Evolutionary conservation across 2,329 filamentous ascomycete genomes (phyloP).

Genomic region (Cadophora sp.): DNA sequence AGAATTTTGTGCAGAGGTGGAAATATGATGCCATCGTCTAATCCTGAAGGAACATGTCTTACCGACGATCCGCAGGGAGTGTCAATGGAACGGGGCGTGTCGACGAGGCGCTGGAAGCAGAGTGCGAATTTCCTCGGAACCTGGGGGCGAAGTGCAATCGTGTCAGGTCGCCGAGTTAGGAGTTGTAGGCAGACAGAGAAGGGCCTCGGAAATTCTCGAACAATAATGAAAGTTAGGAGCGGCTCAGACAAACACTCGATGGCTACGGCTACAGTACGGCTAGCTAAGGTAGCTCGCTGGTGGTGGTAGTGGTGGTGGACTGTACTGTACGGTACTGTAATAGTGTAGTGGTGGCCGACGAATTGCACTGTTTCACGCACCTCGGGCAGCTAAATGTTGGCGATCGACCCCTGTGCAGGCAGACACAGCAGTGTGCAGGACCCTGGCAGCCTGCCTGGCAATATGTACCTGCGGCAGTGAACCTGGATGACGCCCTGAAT

Average conservation of each 20-base stretch:
- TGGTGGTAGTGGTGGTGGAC: not conserved
- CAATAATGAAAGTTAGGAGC: not conserved
- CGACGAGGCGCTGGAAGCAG: not conserved
- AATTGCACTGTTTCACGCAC: conserved; percentile 31
- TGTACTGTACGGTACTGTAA: too few species aligned
- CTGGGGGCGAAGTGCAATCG: not conserved
- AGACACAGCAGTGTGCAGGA: too few species aligned
- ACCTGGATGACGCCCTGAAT: conserved; percentile 20
- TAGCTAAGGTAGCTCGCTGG: not conserved
- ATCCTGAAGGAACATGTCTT: conserved; percentile 25
- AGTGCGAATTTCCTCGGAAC: not conserved
- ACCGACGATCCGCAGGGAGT: conserved; percentile 19
- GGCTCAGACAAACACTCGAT: not conserved
- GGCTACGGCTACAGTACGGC: too few species aligned
- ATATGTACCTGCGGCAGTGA: conserved; percentile 21
- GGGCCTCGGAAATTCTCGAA: not conserved
- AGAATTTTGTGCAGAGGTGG: conserved; percentile 7
- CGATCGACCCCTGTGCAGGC: conserved; percentile 31
- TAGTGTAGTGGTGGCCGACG: conserved; percentile 1
- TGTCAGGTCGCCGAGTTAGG: not conserved
- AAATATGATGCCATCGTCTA: conserved; percentile 15
- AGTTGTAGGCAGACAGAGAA: not conserved
- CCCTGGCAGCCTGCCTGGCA: conserved; percentile 26
- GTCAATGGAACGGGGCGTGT: not conserved
- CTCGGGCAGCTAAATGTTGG: conserved; percentile 33